Conservation (phyloP, 805 yeast species). For the Kodamaea sagamina region DNA sequence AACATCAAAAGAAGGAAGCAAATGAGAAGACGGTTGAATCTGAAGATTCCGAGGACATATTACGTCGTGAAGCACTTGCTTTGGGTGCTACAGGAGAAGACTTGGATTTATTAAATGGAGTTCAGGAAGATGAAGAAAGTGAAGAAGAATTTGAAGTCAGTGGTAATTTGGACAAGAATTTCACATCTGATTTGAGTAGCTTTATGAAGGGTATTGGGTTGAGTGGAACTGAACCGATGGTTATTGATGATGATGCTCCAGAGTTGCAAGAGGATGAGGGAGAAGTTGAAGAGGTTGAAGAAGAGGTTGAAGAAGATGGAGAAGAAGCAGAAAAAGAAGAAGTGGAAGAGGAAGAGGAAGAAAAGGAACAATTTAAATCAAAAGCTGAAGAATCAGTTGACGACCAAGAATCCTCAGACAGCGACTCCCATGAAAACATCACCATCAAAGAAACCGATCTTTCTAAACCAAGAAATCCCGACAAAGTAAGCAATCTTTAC, state of each 20-base stretch:
- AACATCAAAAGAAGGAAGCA: constrained; percentile 6
- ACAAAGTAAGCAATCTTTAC: constrained; percentile 39
- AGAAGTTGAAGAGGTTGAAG: constrained; percentile 38
- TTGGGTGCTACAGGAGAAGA: constrained; percentile 90
- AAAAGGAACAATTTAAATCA: background rate
- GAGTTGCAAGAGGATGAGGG: constrained; percentile 20
- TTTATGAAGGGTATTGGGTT: constrained; percentile 74
- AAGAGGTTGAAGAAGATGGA: constrained; percentile 28
- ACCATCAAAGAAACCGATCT: constrained; percentile 15
- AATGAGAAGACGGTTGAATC: constrained; percentile 13
- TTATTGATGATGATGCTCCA: constrained; percentile 25
- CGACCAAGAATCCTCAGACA: no score
- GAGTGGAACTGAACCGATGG: constrained; percentile 37
- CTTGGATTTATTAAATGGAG: constrained; percentile 57
- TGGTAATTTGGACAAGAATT: constrained; percentile 41
- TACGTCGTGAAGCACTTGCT: constrained; percentile 73
- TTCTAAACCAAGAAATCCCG: constrained; percentile 19
- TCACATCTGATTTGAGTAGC: constrained; percentile 55
- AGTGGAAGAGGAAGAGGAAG: constrained; percentile 14
- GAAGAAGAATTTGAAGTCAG: constrained; percentile 50
- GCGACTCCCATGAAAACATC: constrained; percentile 2
- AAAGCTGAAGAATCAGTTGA: constrained; percentile 7
- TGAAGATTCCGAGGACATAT: constrained; percentile 23
- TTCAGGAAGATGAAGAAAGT: constrained; percentile 53
- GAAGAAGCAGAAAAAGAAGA: constrained; percentile 21